These are phyloP conservation scores for Canavalia ensiformis DNA, from an alignment of 306 rosid species.

Conservation along the genomic window DNA sequence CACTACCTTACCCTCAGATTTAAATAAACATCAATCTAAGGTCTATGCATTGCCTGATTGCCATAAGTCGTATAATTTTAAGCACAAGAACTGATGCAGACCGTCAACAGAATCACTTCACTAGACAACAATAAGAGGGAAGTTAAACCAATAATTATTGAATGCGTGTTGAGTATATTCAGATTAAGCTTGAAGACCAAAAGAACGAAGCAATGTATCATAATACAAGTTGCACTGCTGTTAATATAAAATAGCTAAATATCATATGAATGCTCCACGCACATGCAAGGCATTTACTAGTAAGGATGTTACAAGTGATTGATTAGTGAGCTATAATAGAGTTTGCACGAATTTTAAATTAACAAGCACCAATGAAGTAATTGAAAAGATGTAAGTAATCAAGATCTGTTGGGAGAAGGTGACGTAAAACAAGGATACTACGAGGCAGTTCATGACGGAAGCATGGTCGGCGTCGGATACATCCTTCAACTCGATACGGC, in stretches of 20 bases:
- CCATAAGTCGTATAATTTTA: slow-evolving; percentile 27
- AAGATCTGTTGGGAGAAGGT: too few relatives aligned
- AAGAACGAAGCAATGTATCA: neutral
- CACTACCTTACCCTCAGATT: slow-evolving; percentile 3
- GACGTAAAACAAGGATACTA: slow-evolving; percentile 65
- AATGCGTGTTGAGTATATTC: neutral
- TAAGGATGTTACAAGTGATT: neutral
- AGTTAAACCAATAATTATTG: neutral
- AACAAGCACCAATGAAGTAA: neutral
- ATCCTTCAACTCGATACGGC: slow-evolving; percentile 57
- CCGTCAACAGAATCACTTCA: neutral
- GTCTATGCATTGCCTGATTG: slow-evolving; percentile 1
- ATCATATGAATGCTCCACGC: neutral
- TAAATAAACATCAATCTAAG: neutral
- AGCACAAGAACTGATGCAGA: neutral
- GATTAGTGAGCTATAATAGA: neutral
- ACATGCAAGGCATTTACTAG: neutral
- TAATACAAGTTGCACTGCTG: neutral
- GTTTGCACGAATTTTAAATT: neutral
- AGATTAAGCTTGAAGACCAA: slow-evolving; percentile 5
- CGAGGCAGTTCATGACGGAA: slow-evolving; percentile 61
- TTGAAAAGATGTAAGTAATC: neutral
- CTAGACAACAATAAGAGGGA: neutral
- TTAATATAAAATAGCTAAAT: neutral
- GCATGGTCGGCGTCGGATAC: slow-evolving; percentile 60